Conservation (phyloP, 805 yeast species). For the Jamesozyma spencerorum region DNA sequence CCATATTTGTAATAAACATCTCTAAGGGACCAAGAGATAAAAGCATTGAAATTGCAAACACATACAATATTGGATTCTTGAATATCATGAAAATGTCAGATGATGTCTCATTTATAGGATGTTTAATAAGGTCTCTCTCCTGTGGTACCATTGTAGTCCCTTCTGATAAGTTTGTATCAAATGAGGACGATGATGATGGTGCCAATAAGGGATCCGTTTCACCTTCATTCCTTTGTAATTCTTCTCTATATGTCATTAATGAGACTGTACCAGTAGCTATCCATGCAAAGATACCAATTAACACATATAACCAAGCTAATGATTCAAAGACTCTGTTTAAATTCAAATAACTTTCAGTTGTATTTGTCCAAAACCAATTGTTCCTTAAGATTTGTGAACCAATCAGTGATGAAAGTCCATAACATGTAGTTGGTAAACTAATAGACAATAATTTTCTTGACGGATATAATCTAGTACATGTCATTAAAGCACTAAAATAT, state of each 20-base stretch:
- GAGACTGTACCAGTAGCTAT: conserved; percentile 56
- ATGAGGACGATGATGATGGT: conserved; percentile 1
- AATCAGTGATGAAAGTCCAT: conserved; percentile 72
- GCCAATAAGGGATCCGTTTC: conserved; percentile 17
- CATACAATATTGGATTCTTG: conserved; percentile 51
- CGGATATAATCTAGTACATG: conserved; percentile 84
- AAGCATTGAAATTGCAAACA: conserved; percentile 54
- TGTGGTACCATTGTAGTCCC: not conserved
- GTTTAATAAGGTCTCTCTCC: too few relatives aligned
- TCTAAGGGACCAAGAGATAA: conserved; percentile 77
- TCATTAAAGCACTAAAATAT: conserved; percentile 59
- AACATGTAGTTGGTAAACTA: conserved; percentile 79
- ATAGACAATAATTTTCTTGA: conserved; percentile 69
- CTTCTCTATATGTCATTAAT: conserved; percentile 35
- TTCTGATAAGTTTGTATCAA: not conserved
- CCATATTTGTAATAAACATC: conserved; percentile 74
- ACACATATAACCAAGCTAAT: conserved; percentile 44
- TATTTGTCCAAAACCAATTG: conserved; percentile 29
- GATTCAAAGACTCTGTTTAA: conserved; percentile 43
- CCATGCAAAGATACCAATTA: conserved; percentile 53
- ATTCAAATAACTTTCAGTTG: conserved; percentile 30
- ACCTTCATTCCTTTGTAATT: conserved; percentile 11
- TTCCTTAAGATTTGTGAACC: conserved; percentile 54
- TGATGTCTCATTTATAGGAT: not conserved
- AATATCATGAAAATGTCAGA: conserved; percentile 26